These are phyloP conservation scores for Acer campestre DNA, from an alignment of 345 rosid species.

Conservation along the genomic window DNA sequence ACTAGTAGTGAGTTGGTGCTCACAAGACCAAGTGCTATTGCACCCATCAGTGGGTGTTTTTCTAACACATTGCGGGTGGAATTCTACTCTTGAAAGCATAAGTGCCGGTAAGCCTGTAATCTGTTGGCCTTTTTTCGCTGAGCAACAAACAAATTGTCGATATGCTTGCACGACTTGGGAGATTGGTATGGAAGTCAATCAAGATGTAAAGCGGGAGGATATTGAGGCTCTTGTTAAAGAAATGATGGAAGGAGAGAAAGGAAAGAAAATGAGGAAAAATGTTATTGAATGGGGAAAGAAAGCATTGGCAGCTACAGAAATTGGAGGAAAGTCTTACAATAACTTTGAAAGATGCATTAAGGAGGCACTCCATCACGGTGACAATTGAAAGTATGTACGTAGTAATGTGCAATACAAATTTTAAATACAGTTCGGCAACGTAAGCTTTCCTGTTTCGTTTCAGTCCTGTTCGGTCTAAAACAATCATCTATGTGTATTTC, in stretches of 20 bases:
- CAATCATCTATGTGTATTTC: no score
- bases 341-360: constrained; percentile 24
- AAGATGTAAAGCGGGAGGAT: constrained; percentile 25
- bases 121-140: constrained; percentile 38
- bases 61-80: constrained; percentile 36
- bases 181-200: constrained; percentile 28
- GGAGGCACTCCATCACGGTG: constrained; percentile 1
- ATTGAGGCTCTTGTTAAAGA: constrained; percentile 17
- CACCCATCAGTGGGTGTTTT: constrained; percentile 30
- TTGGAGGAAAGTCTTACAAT: constrained; percentile 22
- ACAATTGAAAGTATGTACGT: no score
- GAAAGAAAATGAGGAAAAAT: constrained; percentile 13
- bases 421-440: no score
- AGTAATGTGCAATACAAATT: no score
- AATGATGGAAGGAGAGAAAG: constrained; percentile 19
- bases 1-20: constrained; percentile 25
- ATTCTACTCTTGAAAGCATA: constrained; percentile 26
- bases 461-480: no score
- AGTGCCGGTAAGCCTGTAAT: constrained; percentile 23
- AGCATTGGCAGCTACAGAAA: constrained; percentile 6
- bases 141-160: constrained; percentile 34
- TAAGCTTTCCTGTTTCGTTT: no score
- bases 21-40: constrained; percentile 25
- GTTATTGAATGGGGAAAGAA: constrained; percentile 22
- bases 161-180: constrained; percentile 32